phyloP scores from a whole-genome alignment of 108 stramenopile species.

The Fragilaria crotonensis region DNA sequence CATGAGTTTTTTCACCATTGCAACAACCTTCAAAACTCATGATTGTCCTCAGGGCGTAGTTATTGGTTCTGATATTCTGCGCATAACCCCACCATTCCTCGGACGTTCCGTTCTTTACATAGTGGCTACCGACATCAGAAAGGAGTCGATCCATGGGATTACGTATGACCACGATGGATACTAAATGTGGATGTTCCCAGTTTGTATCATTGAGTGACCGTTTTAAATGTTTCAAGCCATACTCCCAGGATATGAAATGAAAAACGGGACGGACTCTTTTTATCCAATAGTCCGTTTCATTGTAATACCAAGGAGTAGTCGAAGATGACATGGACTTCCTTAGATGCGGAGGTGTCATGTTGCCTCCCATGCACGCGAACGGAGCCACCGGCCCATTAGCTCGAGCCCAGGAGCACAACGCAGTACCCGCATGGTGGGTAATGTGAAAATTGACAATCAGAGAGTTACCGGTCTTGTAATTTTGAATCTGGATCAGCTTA shows the following conservation, averaged over 20 bases:
- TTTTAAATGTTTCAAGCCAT: too few relatives aligned
- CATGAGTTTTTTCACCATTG: too few relatives aligned
- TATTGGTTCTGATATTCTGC: too few relatives aligned
- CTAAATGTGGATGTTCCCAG: slow-evolving; percentile 31
- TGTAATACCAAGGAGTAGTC: slow-evolving; percentile 3
- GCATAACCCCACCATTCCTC: too few relatives aligned
- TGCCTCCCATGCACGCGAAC: slow-evolving; percentile 5
- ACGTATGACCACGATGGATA: slow-evolving; percentile 31
- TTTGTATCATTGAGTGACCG: slow-evolving; percentile 3
- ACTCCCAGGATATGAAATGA: slow-evolving; percentile 24
- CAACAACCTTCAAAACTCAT: slow-evolving; percentile 27
- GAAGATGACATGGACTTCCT: neutral
- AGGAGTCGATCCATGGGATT: slow-evolving; percentile 34
- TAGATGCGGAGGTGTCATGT: too few relatives aligned
- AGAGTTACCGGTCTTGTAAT: slow-evolving; percentile 17
- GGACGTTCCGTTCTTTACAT: too few relatives aligned
- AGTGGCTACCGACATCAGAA: slow-evolving; percentile 12
- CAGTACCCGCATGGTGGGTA: slow-evolving; percentile 39
- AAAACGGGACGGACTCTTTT: slow-evolving; percentile 8
- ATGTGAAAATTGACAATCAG: slow-evolving; percentile 36
- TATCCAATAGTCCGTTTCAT: slow-evolving; percentile 8
- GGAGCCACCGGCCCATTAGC: neutral
- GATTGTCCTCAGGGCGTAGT: slow-evolving; percentile 14
- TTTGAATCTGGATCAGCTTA: too few relatives aligned
- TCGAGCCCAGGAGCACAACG: too few relatives aligned